Evolutionary conservation across 75 land plant genomes (phyloP).

Genomic region (Pinus albicaulis): DNA sequence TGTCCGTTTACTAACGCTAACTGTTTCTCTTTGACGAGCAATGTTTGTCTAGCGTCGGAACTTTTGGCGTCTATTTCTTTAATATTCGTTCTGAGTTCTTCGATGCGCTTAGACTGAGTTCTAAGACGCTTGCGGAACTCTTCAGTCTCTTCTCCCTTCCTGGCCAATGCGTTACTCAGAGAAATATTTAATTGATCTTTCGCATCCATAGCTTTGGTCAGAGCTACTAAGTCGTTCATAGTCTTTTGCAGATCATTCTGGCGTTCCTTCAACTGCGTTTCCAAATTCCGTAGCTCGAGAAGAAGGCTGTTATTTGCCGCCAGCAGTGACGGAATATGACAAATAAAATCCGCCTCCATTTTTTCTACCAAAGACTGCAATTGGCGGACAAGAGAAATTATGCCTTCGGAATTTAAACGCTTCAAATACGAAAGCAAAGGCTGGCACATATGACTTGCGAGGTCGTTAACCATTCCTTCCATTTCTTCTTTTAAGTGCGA

Average conservation of each 20-base stretch:
- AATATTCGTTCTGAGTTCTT: background rate
- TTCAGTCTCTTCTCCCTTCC: background rate
- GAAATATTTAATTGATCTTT: background rate
- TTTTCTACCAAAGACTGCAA: background rate
- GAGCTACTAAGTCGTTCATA: background rate
- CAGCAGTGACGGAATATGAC: background rate
- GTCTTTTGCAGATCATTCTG: background rate
- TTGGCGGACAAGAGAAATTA: conserved; percentile 4
- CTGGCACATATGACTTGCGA: conserved; percentile 8
- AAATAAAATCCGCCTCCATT: conserved; percentile 2
- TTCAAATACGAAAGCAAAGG: conserved; percentile 8
- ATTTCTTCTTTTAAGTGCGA: background rate
- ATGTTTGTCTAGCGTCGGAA: background rate
- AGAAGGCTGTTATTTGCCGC: background rate
- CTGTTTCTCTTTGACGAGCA: background rate
- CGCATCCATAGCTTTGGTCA: background rate
- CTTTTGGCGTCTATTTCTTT: background rate
- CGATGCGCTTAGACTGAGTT: background rate
- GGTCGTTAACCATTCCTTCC: conserved; percentile 8
- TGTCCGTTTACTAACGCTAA: background rate
- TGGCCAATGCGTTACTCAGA: background rate
- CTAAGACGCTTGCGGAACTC: background rate
- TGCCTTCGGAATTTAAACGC: conserved; percentile 1
- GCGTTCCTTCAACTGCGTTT: conserved; percentile 4
- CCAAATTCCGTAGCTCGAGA: background rate